These are phyloP conservation scores for Cystobasidium onofrii DNA, from an alignment of 768 basidiomycete species.

Conservation along the genomic window DNA sequence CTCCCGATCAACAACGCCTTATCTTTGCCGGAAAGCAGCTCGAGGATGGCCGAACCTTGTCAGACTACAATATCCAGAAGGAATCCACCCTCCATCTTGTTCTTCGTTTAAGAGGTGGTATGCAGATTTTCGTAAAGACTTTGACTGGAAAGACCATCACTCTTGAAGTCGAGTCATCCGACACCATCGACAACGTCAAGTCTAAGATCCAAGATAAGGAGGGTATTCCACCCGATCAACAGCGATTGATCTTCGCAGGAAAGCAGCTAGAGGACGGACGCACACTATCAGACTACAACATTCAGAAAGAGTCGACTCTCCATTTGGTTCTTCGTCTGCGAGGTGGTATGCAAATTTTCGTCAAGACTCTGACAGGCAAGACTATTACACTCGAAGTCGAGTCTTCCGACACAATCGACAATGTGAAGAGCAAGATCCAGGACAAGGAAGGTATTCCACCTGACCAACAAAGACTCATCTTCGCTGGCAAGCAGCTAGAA, in stretches of 20 bases:
- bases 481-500: slow-evolving; percentile 85
- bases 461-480: slow-evolving; percentile 82
- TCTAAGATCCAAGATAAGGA: slow-evolving; percentile 93
- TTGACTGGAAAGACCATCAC: slow-evolving; percentile 61
- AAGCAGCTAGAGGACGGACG: slow-evolving; percentile 99
- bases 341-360: slow-evolving; percentile 97
- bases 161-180: slow-evolving; percentile 79
- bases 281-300: slow-evolving; percentile 89
- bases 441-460: slow-evolving; percentile 92
- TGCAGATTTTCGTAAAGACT: slow-evolving; percentile 55
- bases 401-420: slow-evolving; percentile 86
- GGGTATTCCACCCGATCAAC: slow-evolving; percentile 86
- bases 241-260: slow-evolving; percentile 95
- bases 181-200: slow-evolving; percentile 90
- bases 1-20: slow-evolving; percentile 44
- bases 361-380: slow-evolving; percentile 69
- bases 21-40: slow-evolving; percentile 53
- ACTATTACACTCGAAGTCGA: slow-evolving; percentile 90
- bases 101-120: slow-evolving; percentile 95
- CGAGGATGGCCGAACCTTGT: slow-evolving; percentile 49
- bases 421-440: slow-evolving; percentile 89
- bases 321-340: slow-evolving; percentile 94
- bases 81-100: slow-evolving; percentile 78
- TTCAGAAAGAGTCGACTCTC: slow-evolving; percentile 66
- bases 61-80: slow-evolving; percentile 56